A percentile compares a stretch with the other conserved stretches of the same genome.
phyloP scores from a whole-genome alignment of 1,139 yeast species.

The Pneumocystis canis region DNA sequence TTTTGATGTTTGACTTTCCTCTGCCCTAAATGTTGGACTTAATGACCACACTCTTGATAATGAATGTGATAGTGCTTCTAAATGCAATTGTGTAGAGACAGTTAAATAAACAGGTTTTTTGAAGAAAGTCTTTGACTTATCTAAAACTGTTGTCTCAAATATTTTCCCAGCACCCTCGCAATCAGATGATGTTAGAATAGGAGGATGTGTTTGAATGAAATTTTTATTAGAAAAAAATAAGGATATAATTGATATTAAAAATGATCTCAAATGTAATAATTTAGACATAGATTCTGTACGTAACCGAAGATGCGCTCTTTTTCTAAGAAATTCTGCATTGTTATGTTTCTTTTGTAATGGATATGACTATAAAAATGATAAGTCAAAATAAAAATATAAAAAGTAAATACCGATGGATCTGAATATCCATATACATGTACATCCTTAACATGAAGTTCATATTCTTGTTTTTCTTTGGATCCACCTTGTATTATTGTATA shows the following conservation, averaged over 20 bases:
- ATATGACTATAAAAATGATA: slow-evolving; percentile 34
- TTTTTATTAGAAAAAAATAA: slow-evolving; percentile 40
- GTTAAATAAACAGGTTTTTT: slow-evolving; percentile 58
- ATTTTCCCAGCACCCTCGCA: slow-evolving; percentile 98
- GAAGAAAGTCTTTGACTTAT: slow-evolving; percentile 33
- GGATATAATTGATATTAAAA: slow-evolving; percentile 40
- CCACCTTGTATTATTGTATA: slow-evolving; percentile 7
- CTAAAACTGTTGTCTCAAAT: slow-evolving; percentile 36
- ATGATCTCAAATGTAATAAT: slow-evolving; percentile 56
- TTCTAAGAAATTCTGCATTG: slow-evolving; percentile 48
- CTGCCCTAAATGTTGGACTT: slow-evolving; percentile 90
- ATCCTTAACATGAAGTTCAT: slow-evolving; percentile 10
- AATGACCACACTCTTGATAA: slow-evolving; percentile 75
- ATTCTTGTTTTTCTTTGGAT: slow-evolving; percentile 7
- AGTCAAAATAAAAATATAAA: not conserved
- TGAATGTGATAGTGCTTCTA: slow-evolving; percentile 68
- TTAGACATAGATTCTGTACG: slow-evolving; percentile 53
- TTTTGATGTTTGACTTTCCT: slow-evolving; percentile 74
- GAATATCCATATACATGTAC: slow-evolving; percentile 31
- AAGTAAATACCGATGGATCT: slow-evolving; percentile 4
- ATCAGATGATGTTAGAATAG: slow-evolving; percentile 73
- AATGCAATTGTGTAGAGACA: slow-evolving; percentile 82
- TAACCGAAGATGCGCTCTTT: slow-evolving; percentile 55
- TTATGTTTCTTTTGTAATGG: slow-evolving; percentile 77
- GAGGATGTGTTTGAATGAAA: slow-evolving; percentile 68